Evolutionary conservation across 2,329 filamentous ascomycete species (phyloP).

Genomic region (Atkinsonella hypoxylon): DNA sequence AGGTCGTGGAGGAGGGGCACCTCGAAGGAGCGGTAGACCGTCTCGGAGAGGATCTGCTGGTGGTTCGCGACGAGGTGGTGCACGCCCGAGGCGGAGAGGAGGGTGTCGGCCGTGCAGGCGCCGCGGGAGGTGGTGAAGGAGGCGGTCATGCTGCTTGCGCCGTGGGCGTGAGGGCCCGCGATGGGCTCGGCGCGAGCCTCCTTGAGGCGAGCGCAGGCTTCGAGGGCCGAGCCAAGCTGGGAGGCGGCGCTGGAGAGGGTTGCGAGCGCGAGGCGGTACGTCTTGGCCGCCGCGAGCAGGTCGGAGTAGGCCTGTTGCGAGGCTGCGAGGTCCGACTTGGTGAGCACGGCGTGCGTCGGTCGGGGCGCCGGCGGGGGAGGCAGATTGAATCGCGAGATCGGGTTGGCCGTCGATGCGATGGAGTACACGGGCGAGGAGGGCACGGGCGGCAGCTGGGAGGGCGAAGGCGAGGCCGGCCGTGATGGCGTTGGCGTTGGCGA

Average conservation of each 20-base stretch:
- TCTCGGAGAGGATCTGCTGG: slow-evolving; percentile 57
- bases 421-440: slow-evolving; percentile 53
- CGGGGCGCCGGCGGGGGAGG: slow-evolving; percentile 49
- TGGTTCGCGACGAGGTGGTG: slow-evolving; percentile 59
- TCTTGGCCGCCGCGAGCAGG: slow-evolving; percentile 48
- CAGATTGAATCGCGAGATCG: slow-evolving; percentile 45
- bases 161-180: slow-evolving; percentile 19
- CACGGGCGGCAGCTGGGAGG: slow-evolving; percentile 46
- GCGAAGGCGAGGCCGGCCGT: slow-evolving; percentile 35
- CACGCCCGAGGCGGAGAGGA: slow-evolving; percentile 50
- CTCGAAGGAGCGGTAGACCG: slow-evolving; percentile 56
- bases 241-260: slow-evolving; percentile 49
- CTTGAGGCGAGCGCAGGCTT: slow-evolving; percentile 56
- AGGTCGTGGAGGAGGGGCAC: slow-evolving; percentile 58
- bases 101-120: slow-evolving; percentile 49
- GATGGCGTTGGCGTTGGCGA: slow-evolving; percentile 17
- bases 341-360: slow-evolving; percentile 46
- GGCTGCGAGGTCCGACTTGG: slow-evolving; percentile 49
- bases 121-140: slow-evolving; percentile 34
- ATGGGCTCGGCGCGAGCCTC: slow-evolving; percentile 51
- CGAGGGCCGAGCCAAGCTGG: slow-evolving; percentile 51
- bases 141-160: slow-evolving; percentile 28
- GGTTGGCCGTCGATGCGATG: slow-evolving; percentile 50
- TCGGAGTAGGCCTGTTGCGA: slow-evolving; percentile 52
- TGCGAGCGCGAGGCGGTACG: slow-evolving; percentile 50